phyloP scores from a whole-genome alignment of 1,284 basidiomycete genomes.

The Papiliotrema fonsecae region DNA sequence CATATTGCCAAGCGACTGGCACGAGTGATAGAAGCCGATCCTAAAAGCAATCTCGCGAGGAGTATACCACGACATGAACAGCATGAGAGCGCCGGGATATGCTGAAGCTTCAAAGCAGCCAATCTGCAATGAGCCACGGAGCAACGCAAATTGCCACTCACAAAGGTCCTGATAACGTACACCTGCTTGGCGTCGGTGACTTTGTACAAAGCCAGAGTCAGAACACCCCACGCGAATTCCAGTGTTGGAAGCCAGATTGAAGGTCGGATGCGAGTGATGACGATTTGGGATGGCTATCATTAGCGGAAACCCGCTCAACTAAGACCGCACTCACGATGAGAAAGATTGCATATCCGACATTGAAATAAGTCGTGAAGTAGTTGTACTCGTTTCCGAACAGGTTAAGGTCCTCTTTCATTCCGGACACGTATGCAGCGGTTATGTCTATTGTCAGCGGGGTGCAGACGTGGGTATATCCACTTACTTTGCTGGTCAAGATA shows the following conservation, averaged over 20 bases:
- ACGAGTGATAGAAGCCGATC: background rate
- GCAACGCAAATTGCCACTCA: too few relatives aligned
- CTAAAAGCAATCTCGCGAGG: background rate
- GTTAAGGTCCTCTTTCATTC: constrained; percentile 70
- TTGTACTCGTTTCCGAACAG: constrained; percentile 69
- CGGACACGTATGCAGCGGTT: constrained; percentile 56
- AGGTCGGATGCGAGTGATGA: constrained; percentile 28
- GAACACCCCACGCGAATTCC: constrained; percentile 28
- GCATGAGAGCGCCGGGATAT: background rate
- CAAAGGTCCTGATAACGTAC: background rate
- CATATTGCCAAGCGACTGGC: background rate
- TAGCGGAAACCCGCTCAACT: background rate
- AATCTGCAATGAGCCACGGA: background rate
- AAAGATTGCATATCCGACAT: constrained; percentile 20
- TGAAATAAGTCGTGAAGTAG: constrained; percentile 33
- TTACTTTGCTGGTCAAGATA: background rate
- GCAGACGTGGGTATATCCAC: too few relatives aligned
- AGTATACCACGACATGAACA: background rate
- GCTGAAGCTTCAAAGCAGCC: background rate
- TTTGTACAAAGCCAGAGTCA: constrained; percentile 3
- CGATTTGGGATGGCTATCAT: constrained; percentile 33
- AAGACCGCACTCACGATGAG: background rate
- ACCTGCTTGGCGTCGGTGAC: background rate
- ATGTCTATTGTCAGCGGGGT: too few relatives aligned
- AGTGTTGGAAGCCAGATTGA: constrained; percentile 20